phyloP scores from a whole-genome alignment of 306 rosid species.

The Cicer yamashitae region DNA sequence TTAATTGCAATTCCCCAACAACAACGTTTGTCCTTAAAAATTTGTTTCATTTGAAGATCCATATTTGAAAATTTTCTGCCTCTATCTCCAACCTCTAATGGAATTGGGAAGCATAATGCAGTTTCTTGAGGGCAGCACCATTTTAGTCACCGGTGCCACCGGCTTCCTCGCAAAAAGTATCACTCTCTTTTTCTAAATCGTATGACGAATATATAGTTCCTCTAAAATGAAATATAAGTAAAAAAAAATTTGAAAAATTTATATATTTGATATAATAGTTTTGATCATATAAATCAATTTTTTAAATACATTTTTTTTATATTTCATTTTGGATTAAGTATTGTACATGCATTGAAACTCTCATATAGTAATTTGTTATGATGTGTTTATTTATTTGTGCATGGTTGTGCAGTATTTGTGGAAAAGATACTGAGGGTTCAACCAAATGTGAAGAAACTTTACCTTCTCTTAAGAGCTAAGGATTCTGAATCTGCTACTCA shows the following conservation, averaged over 20 bases:
- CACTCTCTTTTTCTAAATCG: too few species aligned
- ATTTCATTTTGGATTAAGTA: too few species aligned
- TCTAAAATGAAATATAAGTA: too few species aligned
- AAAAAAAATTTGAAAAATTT: too few species aligned
- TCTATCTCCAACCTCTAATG: slow-evolving; percentile 46
- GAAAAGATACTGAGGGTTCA: slow-evolving; percentile 78
- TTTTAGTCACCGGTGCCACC: slow-evolving; percentile 73
- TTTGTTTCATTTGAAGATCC: neutral
- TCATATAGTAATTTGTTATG: neutral
- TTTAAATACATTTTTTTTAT: too few species aligned
- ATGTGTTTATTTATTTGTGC: neutral
- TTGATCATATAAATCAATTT: too few species aligned
- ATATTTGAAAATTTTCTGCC: neutral
- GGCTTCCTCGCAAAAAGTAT: slow-evolving; percentile 81
- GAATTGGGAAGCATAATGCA: slow-evolving; percentile 48
- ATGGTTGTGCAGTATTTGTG: slow-evolving; percentile 60
- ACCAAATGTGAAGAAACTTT: slow-evolving; percentile 75
- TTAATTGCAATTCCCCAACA: neutral
- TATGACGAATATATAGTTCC: too few species aligned
- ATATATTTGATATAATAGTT: too few species aligned
- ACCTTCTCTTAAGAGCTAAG: slow-evolving; percentile 67
- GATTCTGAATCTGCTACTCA: slow-evolving; percentile 60
- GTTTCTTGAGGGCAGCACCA: slow-evolving; percentile 58
- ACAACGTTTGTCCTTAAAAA: neutral
- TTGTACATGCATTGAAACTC: neutral